phyloP scores from a whole-genome alignment of 345 rosid species.

The Lumnitzera racemosa region DNA sequence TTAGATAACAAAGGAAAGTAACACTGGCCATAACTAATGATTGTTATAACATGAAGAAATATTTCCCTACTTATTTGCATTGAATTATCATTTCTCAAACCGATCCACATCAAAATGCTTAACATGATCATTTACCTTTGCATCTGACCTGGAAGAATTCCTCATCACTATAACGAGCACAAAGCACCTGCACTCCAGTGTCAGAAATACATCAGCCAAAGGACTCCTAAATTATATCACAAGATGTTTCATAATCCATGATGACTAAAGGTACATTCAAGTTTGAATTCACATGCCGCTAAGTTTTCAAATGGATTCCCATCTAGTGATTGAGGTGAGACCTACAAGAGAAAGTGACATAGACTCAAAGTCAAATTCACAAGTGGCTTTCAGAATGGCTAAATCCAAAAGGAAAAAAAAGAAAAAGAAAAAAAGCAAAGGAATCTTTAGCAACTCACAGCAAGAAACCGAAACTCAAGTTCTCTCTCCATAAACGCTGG shows the following conservation, averaged over 20 bases:
- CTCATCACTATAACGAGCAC: slow-evolving; percentile 70
- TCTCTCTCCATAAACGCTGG: slow-evolving; percentile 84
- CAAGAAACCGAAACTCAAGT: slow-evolving; percentile 74
- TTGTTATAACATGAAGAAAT: too few relatives aligned
- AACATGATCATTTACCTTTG: slow-evolving; percentile 32
- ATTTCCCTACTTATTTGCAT: too few relatives aligned
- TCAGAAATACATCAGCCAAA: background rate
- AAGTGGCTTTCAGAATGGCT: background rate
- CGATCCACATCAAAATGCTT: background rate
- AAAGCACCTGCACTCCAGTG: slow-evolving; percentile 54
- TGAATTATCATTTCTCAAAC: background rate
- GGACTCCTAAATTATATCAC: background rate
- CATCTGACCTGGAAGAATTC: slow-evolving; percentile 74
- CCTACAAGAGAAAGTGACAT: slow-evolving; percentile 27
- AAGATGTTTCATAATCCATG: too few relatives aligned
- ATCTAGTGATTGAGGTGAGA: slow-evolving; percentile 56
- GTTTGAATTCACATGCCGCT: slow-evolving; percentile 44
- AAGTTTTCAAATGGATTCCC: slow-evolving; percentile 50
- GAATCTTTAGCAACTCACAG: slow-evolving; percentile 46
- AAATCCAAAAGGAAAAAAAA: background rate
- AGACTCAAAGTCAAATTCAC: background rate
- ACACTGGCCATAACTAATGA: too few relatives aligned
- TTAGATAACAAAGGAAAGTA: too few relatives aligned
- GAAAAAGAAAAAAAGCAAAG: slow-evolving; percentile 1
- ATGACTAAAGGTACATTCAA: background rate